Percentiles rank a stretch among this genome's conserved stretches.
phyloP scores from a whole-genome alignment of 768 basidiomycete species.

The Hericium erinaceus region DNA sequence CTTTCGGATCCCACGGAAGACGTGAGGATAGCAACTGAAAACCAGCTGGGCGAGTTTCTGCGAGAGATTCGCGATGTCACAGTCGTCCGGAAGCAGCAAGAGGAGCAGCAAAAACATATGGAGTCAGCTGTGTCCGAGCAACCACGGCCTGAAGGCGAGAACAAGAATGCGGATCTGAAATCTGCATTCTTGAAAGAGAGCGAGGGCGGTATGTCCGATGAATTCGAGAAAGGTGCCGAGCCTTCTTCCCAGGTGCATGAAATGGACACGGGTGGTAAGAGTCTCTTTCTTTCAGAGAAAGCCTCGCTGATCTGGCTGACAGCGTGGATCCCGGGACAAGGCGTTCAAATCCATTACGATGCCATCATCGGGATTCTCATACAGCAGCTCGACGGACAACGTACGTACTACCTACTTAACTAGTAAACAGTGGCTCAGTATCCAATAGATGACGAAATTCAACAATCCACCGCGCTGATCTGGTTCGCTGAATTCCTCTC shows the following conservation, averaged over 20 bases:
- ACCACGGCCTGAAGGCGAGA: background rate
- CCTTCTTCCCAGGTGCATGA: slow-evolving; percentile 41
- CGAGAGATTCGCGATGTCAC: slow-evolving; percentile 86
- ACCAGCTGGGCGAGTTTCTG: slow-evolving; percentile 80
- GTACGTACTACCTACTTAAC: slow-evolving; percentile 26
- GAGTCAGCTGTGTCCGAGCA: slow-evolving; percentile 6
- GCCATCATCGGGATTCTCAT: slow-evolving; percentile 92
- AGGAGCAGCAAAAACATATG: slow-evolving; percentile 29
- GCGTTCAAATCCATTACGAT: slow-evolving; percentile 82
- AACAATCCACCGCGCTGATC: slow-evolving; percentile 85
- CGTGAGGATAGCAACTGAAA: slow-evolving; percentile 85
- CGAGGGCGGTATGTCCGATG: slow-evolving; percentile 22
- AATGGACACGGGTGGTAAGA: slow-evolving; percentile 42
- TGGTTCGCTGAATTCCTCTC: slow-evolving; percentile 90
- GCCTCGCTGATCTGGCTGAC: background rate
- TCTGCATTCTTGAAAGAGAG: slow-evolving; percentile 1
- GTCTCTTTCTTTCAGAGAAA: background rate
- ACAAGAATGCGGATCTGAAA: background rate
- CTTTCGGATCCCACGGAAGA: slow-evolving; percentile 93
- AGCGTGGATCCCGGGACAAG: slow-evolving; percentile 90
- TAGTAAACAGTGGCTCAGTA: background rate
- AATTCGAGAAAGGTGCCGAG: slow-evolving; percentile 13
- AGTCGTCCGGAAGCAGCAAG: slow-evolving; percentile 54
- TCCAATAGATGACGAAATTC: slow-evolving; percentile 78
- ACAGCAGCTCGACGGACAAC: slow-evolving; percentile 74